Evolutionary conservation across 805 yeast genomes (phyloP).

Genomic region (Starmerella scarabaei): DNA sequence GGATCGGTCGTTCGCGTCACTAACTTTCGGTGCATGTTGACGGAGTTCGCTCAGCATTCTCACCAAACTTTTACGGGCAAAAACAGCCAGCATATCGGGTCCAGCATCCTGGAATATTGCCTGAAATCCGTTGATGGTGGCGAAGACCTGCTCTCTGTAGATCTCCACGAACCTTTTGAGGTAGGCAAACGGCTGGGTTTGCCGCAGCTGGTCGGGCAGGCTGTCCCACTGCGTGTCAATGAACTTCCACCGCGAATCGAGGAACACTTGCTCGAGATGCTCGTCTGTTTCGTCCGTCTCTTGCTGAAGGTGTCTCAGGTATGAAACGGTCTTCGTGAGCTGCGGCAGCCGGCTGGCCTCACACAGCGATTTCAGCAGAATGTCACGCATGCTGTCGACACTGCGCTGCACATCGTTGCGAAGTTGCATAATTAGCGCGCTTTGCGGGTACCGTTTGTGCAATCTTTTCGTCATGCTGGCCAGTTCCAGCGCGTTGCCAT

Average conservation of each 20-base stretch:
- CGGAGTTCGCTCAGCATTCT: conserved; percentile 20
- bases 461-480: conserved; percentile 61
- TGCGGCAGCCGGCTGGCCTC: conserved; percentile 72
- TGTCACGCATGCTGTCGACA: conserved; percentile 51
- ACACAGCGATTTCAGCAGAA: conserved; percentile 52
- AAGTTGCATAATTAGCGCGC: conserved; percentile 40
- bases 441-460: conserved; percentile 51
- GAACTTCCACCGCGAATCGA: conserved; percentile 29
- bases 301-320: conserved; percentile 49
- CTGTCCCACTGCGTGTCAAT: conserved; percentile 15
- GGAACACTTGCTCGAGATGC: conserved; percentile 18
- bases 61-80: conserved; percentile 21
- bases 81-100: conserved; percentile 15
- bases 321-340: conserved; percentile 63
- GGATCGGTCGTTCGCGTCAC: conserved; percentile 22
- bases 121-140: conserved; percentile 52
- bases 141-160: conserved; percentile 69
- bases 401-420: conserved; percentile 39
- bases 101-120: conserved; percentile 39
- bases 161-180: conserved; percentile 72
- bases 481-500: conserved; percentile 78
- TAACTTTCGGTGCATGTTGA: conserved; percentile 22
- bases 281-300: too few species aligned
- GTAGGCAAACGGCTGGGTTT: conserved; percentile 44
- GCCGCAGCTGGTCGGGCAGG: conserved; percentile 37